Evolutionary conservation across 192 early-diverging fungal genomes (phyloP).

Genomic region (Backusella tuberculispora): DNA sequence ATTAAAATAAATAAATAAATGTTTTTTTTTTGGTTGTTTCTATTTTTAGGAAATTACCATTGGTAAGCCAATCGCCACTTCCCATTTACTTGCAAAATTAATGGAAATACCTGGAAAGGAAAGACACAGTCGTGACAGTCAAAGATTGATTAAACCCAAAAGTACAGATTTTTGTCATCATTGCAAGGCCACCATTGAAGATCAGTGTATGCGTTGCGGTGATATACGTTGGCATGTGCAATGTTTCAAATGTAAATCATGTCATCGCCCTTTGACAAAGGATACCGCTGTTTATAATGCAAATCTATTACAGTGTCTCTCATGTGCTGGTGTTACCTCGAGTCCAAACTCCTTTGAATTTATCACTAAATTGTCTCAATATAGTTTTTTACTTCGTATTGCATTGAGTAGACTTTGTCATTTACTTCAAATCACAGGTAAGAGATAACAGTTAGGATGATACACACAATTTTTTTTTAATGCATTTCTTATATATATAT

Average conservation of each 20-base stretch:
- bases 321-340: conserved; percentile 17
- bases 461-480: neutral
- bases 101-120: conserved; percentile 63
- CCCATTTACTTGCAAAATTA: conserved; percentile 79
- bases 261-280: conserved; percentile 46
- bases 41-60: conserved; percentile 55
- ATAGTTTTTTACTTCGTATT: conserved; percentile 84
- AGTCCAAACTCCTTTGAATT: conserved; percentile 57
- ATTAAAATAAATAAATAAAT: neutral
- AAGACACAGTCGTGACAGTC: conserved; percentile 33
- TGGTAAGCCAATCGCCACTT: conserved; percentile 52
- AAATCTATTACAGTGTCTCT: conserved; percentile 18
- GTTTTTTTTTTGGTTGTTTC: neutral
- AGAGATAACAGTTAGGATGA: neutral
- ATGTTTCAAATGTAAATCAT: conserved; percentile 83
- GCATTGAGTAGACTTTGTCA: conserved; percentile 83
- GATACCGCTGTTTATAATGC: conserved; percentile 28
- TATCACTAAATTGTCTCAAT: conserved; percentile 89
- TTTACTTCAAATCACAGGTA: conserved; percentile 56
- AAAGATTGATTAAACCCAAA: conserved; percentile 36
- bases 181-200: conserved; percentile 84
- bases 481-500: neutral
- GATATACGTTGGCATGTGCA: conserved; percentile 80
- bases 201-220: conserved; percentile 78
- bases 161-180: conserved; percentile 76